These are phyloP conservation scores for Sphagnum magellanicum DNA, from an alignment of 228 moss, liverwort and hornwort genomes.

Conservation along the genomic window DNA sequence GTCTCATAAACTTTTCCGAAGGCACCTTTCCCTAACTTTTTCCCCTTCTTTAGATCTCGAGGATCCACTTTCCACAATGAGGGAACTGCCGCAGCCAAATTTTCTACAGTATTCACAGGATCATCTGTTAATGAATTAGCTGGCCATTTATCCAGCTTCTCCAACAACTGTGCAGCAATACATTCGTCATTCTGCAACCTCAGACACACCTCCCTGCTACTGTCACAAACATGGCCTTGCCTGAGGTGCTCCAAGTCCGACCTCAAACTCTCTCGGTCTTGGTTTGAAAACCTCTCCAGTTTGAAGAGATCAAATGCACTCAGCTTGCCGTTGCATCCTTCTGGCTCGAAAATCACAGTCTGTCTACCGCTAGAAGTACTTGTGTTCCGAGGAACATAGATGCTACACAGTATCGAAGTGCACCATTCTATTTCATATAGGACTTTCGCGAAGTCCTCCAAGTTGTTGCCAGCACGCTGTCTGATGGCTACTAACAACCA, in stretches of 20 bases:
- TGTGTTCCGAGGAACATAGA: background rate
- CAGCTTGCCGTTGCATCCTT: conserved; percentile 10
- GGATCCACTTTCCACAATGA: conserved; percentile 1
- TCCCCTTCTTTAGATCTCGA: background rate
- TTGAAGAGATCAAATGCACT: conserved; percentile 1
- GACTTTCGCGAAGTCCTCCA: conserved; percentile 6
- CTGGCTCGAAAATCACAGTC: background rate
- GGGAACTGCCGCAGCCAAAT: background rate
- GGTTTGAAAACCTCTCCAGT: conserved; percentile 1
- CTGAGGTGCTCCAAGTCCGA: background rate
- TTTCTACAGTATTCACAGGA: background rate
- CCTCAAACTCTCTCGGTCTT: conserved; percentile 4
- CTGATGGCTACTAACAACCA: conserved; percentile 14
- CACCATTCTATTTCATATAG: conserved; percentile 12
- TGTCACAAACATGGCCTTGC: conserved; percentile 5
- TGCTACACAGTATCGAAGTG: conserved; percentile 10
- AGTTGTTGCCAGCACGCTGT: conserved; percentile 4
- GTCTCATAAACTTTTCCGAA: conserved; percentile 6
- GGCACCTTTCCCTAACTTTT: background rate
- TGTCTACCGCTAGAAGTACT: background rate
- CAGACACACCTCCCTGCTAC: background rate
- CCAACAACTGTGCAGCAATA: conserved; percentile 5
- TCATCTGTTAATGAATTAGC: background rate
- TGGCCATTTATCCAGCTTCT: conserved; percentile 6
- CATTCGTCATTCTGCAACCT: background rate